Evolutionary conservation across 2,329 filamentous ascomycete genomes (phyloP), one percentile per base, ranked within the genome.

Genomic region (Apiospora arundinis): DNA sequence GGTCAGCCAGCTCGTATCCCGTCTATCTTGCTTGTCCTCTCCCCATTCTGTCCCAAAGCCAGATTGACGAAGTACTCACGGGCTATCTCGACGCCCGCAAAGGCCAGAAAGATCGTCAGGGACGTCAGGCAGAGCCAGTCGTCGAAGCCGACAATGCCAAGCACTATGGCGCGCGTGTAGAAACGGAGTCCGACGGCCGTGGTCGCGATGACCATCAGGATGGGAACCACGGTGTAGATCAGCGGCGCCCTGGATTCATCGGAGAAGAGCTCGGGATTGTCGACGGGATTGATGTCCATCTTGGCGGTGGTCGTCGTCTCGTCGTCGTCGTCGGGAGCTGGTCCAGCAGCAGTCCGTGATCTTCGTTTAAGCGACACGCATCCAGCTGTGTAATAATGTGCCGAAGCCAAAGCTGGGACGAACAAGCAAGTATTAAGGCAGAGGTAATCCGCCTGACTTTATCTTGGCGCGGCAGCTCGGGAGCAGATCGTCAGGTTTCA

Each of bases 261-360:
- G 45, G 37, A 14, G 45, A 52, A 68, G 25, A 68, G 32, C 25
- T 68, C 67, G 44, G 67, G 67, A 9, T 68, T 52, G 32, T 32
- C 28, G 67, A 52, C 18, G 45, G 67, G 45, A 16, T 68, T 49
- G 32, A 68, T 23, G 46, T 46, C 45, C 65, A 67, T 67, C 16
- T 44, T 21, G 65, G 65, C 42, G 23, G 65, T 32, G 32, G 32
- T 32, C 3, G 32, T 32, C 3, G 32, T 32, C 32, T 32, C 32
- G 32, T 32, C 32, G 32, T 32, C 65, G 23, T 28, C 48, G 48
- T 25, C 12, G 48, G 23, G 32, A 18, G 52, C 52, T 32, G 16
- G 28, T 32, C 52, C 52, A 37, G 52, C 52, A 60, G 16, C 49
- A 25, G 49, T 52, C 5, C 11, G 23, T 52, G 4, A 3, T 23